Conservation (phyloP, 306 rosid genomes). For the Dalbergia cultrata region DNA sequence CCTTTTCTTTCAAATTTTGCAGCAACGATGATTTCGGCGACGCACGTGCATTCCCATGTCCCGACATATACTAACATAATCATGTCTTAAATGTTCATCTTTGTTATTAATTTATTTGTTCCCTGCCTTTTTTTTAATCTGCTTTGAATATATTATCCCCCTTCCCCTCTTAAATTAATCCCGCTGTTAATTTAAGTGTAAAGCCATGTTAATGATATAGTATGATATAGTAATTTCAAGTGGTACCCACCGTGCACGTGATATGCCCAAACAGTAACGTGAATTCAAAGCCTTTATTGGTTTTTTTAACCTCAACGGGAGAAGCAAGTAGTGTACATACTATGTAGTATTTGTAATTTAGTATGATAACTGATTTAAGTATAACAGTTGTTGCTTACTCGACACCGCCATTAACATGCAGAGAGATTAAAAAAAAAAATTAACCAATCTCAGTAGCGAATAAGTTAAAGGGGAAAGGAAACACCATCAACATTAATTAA, state of each 20-base stretch:
- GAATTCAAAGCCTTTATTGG: constrained; percentile 29
- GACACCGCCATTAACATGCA: constrained; percentile 34
- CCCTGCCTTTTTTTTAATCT: background rate
- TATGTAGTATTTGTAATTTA: constrained; percentile 22
- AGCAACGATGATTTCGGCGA: constrained; percentile 74
- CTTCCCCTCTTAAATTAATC: constrained; percentile 26
- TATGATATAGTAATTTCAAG: constrained; percentile 24
- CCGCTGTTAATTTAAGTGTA: constrained; percentile 28
- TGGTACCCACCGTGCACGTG: constrained; percentile 59
- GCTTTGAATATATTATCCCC: constrained; percentile 39
- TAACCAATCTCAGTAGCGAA: background rate
- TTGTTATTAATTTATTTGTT: constrained; percentile 35
- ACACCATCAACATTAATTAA: background rate
- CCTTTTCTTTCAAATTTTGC: constrained; percentile 49
- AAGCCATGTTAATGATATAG: constrained; percentile 44
- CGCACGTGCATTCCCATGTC: constrained; percentile 80
- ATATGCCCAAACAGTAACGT: constrained; percentile 36
- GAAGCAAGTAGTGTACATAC: constrained; percentile 32
- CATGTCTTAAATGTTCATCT: constrained; percentile 60
- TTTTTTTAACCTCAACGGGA: constrained; percentile 21
- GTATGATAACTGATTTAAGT: constrained; percentile 4
- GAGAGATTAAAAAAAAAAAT: background rate
- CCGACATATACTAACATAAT: constrained; percentile 65
- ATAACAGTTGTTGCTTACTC: constrained; percentile 45
- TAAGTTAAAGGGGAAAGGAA: background rate